Evolutionary conservation across 2,329 filamentous ascomycete genomes (phyloP).

Genomic region (Alternaria triticina): DNA sequence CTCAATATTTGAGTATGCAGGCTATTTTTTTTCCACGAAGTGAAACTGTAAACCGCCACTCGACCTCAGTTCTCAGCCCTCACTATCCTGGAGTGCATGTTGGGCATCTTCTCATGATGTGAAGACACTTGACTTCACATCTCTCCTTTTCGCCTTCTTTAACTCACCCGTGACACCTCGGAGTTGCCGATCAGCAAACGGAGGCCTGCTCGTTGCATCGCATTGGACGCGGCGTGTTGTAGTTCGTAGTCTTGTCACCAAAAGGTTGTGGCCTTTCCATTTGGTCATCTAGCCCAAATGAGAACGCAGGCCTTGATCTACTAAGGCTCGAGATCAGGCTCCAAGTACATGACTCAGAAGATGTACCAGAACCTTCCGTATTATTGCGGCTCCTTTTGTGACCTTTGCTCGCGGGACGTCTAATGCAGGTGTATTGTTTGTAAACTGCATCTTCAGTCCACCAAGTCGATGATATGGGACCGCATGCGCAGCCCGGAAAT

Average conservation of each 20-base stretch:
- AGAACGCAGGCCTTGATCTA: neutral
- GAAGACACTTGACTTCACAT: neutral
- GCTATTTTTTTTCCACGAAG: too few relatives aligned
- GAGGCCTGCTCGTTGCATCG: neutral
- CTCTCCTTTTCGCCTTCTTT: neutral
- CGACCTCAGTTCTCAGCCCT: neutral
- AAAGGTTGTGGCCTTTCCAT: too few relatives aligned
- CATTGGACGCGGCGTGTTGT: neutral
- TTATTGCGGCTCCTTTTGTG: neutral
- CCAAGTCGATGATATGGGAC: neutral
- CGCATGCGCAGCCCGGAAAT: neutral
- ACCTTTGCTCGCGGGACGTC: neutral
- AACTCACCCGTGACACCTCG: neutral
- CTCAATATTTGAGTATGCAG: too few relatives aligned
- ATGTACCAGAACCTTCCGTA: neutral
- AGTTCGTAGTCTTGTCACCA: neutral
- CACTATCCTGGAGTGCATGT: neutral
- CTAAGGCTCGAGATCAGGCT: neutral
- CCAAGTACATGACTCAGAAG: neutral
- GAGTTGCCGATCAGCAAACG: neutral
- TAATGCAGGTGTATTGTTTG: neutral
- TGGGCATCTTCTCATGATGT: neutral
- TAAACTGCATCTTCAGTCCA: neutral
- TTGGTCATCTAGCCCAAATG: neutral
- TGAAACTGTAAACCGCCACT: neutral